Conservation (phyloP, 805 yeast species). For the Middelhovenomyces tepae region DNA sequence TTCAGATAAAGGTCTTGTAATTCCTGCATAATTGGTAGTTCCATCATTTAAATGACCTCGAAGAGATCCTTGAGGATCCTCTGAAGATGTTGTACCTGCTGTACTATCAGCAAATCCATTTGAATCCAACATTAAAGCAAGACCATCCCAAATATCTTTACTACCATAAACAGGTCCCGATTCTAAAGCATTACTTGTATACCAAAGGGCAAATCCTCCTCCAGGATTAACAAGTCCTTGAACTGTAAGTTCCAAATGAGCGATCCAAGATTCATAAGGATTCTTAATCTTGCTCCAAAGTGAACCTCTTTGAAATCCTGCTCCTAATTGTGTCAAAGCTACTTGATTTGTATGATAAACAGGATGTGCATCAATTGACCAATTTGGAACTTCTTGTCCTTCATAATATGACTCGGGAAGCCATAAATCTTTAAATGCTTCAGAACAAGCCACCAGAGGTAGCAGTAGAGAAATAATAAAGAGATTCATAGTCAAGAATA, state of each 20-base stretch:
- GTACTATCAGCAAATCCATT: constrained; percentile 17
- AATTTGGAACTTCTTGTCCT: constrained; percentile 9
- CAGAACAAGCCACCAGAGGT: no score
- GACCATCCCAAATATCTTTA: constrained; percentile 32
- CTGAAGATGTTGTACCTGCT: constrained; percentile 9
- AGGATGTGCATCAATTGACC: constrained; percentile 19
- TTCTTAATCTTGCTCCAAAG: constrained; percentile 27
- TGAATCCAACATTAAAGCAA: constrained; percentile 32
- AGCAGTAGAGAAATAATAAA: no score
- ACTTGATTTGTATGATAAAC: constrained; percentile 15
- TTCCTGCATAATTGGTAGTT: constrained; percentile 16
- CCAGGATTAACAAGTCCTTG: constrained; percentile 26
- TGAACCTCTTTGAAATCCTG: constrained; percentile 23
- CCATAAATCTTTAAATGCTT: no score
- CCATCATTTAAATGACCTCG: constrained; percentile 36
- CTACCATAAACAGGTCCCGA: constrained; percentile 31
- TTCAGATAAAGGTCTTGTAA: constrained; percentile 19
- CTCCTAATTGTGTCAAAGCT: constrained; percentile 17
- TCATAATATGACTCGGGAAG: constrained; percentile 1
- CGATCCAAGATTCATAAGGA: constrained; percentile 27
- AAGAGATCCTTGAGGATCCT: constrained; percentile 23
- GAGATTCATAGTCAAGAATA: no score
- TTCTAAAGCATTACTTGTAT: constrained; percentile 20
- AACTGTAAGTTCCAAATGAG: constrained; percentile 24
- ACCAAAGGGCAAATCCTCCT: constrained; percentile 33